Evolutionary conservation across 2,329 filamentous ascomycete species (phyloP).

Genomic region (Venturia carpophila): DNA sequence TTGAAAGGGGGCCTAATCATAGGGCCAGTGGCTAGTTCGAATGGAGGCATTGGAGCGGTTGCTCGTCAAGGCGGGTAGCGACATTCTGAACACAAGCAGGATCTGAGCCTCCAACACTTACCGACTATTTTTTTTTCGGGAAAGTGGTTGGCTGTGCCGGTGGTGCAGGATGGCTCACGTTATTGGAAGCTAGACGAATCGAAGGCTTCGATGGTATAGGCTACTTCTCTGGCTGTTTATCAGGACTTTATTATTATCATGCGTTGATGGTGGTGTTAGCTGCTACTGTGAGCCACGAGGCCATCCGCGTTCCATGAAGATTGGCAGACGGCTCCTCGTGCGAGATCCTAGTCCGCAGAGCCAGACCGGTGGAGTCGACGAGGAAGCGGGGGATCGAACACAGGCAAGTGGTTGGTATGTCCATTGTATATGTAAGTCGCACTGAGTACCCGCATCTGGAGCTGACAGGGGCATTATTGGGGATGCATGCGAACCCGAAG

Average conservation of each 20-base stretch:
- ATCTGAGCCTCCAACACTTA: constrained; percentile 13
- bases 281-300: not conserved
- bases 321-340: not conserved
- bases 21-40: not conserved
- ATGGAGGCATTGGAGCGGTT: not conserved
- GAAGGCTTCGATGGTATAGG: not conserved
- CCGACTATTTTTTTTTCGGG: not conserved
- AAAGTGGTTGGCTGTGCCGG: not conserved
- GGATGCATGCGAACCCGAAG: constrained; percentile 6
- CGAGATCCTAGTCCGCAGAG: not conserved
- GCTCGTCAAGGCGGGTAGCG: constrained; percentile 1
- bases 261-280: constrained; percentile 3
- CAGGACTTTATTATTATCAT: constrained; percentile 9
- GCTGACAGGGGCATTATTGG: constrained; percentile 8
- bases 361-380: not conserved
- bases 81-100: constrained; percentile 11
- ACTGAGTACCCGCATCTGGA: not conserved
- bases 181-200: constrained; percentile 11
- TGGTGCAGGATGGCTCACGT: constrained; percentile 11
- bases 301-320: not conserved
- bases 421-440: not conserved
- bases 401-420: constrained; percentile 1
- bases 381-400: not conserved
- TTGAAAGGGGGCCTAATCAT: constrained; percentile 11
- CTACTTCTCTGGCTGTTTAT: not conserved